phyloP scores from a whole-genome alignment of 2,329 filamentous ascomycete species.

The Aspergillus eucalypticola region DNA sequence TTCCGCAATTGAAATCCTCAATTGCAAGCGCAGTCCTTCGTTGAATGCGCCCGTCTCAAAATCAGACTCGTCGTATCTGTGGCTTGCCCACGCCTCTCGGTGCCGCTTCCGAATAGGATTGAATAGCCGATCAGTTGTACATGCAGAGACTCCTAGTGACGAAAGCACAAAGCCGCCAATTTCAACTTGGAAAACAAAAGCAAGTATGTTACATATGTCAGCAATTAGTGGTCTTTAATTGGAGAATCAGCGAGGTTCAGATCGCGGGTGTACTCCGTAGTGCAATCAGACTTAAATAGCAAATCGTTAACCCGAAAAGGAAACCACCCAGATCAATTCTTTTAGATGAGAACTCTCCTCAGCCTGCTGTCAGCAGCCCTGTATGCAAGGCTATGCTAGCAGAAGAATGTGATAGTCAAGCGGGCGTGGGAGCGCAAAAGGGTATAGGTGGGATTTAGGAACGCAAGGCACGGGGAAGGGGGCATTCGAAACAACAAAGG shows the following conservation, averaged over 20 bases:
- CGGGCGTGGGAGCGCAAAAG: background rate
- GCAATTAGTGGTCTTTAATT: background rate
- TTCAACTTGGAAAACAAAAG: background rate
- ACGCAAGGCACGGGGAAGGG: constrained; percentile 27
- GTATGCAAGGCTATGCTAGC: constrained; percentile 8
- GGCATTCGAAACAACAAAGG: constrained; percentile 17
- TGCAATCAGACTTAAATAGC: constrained; percentile 10
- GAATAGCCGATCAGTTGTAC: background rate
- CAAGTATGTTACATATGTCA: constrained; percentile 21
- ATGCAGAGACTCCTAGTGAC: background rate
- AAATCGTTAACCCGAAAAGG: constrained; percentile 8
- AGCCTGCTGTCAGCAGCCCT: background rate
- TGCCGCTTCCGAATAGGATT: background rate
- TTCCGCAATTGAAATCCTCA: constrained; percentile 8
- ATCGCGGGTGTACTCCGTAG: constrained; percentile 8
- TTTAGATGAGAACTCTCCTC: background rate
- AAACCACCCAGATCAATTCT: background rate
- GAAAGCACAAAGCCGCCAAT: constrained; percentile 18
- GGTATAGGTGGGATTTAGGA: constrained; percentile 21
- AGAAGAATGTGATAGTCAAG: constrained; percentile 19
- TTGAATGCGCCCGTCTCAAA: background rate
- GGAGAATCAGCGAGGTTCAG: background rate
- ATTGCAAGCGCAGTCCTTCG: background rate
- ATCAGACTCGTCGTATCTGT: background rate
- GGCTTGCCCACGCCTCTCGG: background rate